Conservation (phyloP, 257 asterid species). For the Lycium ferocissimum region DNA sequence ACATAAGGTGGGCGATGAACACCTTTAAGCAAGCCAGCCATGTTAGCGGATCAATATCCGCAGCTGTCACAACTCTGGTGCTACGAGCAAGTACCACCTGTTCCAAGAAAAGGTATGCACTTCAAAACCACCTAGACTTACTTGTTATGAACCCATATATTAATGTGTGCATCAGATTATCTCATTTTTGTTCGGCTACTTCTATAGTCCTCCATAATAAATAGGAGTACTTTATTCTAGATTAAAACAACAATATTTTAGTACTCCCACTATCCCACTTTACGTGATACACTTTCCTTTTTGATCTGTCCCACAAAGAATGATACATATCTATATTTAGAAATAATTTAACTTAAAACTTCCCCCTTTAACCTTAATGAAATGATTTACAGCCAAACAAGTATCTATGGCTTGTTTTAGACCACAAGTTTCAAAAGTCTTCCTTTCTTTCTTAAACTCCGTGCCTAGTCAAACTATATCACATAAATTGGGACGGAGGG, state of each 20-base stretch:
- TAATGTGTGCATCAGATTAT: neutral
- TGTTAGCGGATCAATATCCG: constrained; percentile 72
- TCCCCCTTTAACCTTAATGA: too few species aligned
- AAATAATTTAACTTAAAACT: too few species aligned
- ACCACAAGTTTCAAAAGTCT: too few species aligned
- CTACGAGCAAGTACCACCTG: constrained; percentile 99
- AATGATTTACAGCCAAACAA: too few species aligned
- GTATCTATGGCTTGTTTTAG: too few species aligned
- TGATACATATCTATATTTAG: too few species aligned
- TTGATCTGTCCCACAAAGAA: too few species aligned
- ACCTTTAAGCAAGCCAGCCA: constrained; percentile 89
- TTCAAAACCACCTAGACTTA: neutral
- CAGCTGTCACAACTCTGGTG: constrained; percentile 76
- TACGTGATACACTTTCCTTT: too few species aligned
- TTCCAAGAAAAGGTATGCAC: constrained; percentile 16
- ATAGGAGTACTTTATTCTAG: constrained; percentile 2
- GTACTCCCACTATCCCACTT: too few species aligned
- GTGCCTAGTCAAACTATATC: too few species aligned
- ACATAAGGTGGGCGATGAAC: constrained; percentile 31
- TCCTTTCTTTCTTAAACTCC: too few species aligned
- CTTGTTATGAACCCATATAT: neutral
- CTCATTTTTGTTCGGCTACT: neutral
- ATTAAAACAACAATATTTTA: neutral
- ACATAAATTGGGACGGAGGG: too few species aligned
- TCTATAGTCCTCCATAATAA: neutral